Evolutionary conservation across 192 early-diverging fungal species (phyloP).

Genomic region (Powellomyces hirtus): DNA sequence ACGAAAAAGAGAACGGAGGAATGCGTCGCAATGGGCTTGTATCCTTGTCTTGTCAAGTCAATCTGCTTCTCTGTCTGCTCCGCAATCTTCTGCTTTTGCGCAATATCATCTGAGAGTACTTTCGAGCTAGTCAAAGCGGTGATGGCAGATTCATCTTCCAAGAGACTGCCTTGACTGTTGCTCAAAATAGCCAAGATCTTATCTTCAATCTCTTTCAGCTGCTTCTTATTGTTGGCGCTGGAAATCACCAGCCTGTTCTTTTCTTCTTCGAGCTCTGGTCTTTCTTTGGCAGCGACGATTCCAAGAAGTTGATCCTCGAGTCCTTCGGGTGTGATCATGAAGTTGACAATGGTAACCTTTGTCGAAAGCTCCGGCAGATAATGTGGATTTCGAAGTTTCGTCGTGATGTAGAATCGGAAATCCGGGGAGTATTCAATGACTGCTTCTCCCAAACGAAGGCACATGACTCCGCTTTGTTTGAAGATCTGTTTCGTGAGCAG

Average conservation of each 20-base stretch:
- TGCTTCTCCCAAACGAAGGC: constrained; percentile 55
- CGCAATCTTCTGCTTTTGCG: constrained; percentile 59
- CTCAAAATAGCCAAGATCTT: constrained; percentile 57
- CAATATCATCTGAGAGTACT: constrained; percentile 58
- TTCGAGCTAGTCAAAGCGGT: constrained; percentile 57
- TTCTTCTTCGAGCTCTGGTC: constrained; percentile 67
- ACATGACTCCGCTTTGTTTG: constrained; percentile 63
- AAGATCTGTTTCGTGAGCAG: constrained; percentile 63
- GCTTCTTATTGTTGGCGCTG: constrained; percentile 59
- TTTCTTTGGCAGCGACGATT: constrained; percentile 61
- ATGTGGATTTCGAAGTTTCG: constrained; percentile 60
- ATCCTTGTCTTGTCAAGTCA: constrained; percentile 58
- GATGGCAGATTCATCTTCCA: constrained; percentile 64
- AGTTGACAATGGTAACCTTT: constrained; percentile 63
- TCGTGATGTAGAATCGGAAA: constrained; percentile 63
- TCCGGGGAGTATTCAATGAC: constrained; percentile 62
- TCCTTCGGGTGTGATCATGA: constrained; percentile 65
- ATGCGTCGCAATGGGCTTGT: constrained; percentile 58
- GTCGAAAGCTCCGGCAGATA: constrained; percentile 64
- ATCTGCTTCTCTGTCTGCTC: constrained; percentile 63
- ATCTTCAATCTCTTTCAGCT: constrained; percentile 65
- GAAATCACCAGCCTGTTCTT: constrained; percentile 58
- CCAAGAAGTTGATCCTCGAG: constrained; percentile 61
- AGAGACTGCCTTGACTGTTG: constrained; percentile 53
- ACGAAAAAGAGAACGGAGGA: constrained; percentile 64